A percentile compares a stretch with the other conserved stretches of the same genome.
Conservation (phyloP, 257 asterid species). For the Jasminum sambac region DNA sequence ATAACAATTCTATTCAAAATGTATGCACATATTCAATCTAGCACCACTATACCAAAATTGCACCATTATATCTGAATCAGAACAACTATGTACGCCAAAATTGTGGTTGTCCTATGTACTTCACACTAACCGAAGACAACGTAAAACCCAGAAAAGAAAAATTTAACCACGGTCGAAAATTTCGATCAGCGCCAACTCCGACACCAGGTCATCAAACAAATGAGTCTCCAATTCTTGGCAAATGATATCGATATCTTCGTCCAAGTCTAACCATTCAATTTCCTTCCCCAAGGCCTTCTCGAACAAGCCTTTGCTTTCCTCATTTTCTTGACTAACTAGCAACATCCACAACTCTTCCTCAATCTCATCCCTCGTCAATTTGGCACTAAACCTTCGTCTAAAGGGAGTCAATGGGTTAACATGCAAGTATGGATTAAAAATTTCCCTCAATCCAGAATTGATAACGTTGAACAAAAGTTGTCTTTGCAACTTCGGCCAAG, state of each 20-base stretch:
- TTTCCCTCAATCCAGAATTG: constrained; percentile 48
- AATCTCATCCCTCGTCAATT: background rate
- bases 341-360: background rate
- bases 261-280: background rate
- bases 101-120: background rate
- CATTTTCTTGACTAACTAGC: background rate
- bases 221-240: background rate
- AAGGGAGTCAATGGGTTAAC: constrained; percentile 16
- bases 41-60: background rate
- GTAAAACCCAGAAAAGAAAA: background rate
- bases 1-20: background rate
- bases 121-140: background rate
- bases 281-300: background rate
- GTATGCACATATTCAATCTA: background rate
- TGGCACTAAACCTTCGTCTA: constrained; percentile 12
- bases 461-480: constrained; percentile 64
- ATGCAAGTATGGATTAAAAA: constrained; percentile 30
- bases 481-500: constrained; percentile 64
- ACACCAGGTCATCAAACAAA: background rate
- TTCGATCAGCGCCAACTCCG: background rate
- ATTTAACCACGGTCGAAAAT: background rate
- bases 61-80: background rate
- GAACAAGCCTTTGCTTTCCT: background rate
- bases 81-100: background rate
- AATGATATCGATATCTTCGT: background rate